Evolutionary conservation across 768 basidiomycete species (phyloP), one percentile per base, ranked within the genome.

Genomic region (Agaricus sinodeliciosus): DNA sequence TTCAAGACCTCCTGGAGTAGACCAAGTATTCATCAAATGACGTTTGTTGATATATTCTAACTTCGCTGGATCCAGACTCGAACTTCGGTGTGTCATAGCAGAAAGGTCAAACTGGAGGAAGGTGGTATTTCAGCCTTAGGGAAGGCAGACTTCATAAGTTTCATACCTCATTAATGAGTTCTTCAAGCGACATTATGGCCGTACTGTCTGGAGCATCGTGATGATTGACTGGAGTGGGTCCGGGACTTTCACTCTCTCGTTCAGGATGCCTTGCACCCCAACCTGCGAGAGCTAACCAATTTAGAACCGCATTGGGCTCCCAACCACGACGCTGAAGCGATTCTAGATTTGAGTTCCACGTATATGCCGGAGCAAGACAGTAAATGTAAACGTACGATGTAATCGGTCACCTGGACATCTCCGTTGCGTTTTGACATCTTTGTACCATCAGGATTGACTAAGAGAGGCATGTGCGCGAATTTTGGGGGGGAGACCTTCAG

Each of bases 391-490:
- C 76, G 49, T 62, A 93, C 94, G 55, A 90, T 87, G 63, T 91
- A 98, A 58, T 92, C 87, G 34, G 84, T 71, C 6, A 96, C 92
- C 34, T 80, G 78, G 1, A 94, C 92, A 60, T 95, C 91, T 4
- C 92, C 94, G 35, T 87, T 85, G 12, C 96, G 79, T 65, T 98
- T 99, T 11, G 90, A 93, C 81, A 99, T 90, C 65, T 99, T 99
- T 5, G 84, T 79, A 0, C 94, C 93, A 64, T 97, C 91, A 0
- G 84, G 72, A 59, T 98, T 97, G 25, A 96, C 73, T 1, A 99
- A 73, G 34, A 98, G 76, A 0, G 96, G 95, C 2, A 98, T 73
- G 64, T 99, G 96, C 0, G 86, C 95, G 59, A 94, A 99, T 58
- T 81, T 69, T 0, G 96, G 96, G 0, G 85, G 77, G 7, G 69